These are phyloP conservation scores for Psophocarpus tetragonolobus DNA, from an alignment of 306 rosid genomes.

Conservation along the genomic window DNA sequence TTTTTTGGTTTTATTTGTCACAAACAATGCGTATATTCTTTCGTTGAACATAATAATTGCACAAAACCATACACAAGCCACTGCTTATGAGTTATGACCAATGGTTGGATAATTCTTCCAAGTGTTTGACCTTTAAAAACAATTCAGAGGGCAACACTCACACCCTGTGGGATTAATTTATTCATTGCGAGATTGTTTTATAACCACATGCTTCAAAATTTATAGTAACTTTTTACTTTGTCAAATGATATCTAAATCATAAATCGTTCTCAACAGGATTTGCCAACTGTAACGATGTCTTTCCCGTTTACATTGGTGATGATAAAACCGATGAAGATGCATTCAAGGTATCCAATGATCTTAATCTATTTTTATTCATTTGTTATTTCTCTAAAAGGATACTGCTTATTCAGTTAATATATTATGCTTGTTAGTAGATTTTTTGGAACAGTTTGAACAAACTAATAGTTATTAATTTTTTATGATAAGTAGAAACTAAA, in stretches of 20 bases:
- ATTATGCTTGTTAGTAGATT: neutral
- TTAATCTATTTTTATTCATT: neutral
- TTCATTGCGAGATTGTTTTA: neutral
- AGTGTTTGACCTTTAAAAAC: slow-evolving; percentile 23
- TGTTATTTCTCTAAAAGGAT: neutral
- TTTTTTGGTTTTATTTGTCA: slow-evolving; percentile 12
- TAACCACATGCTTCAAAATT: neutral
- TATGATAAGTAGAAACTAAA: slow-evolving; percentile 55
- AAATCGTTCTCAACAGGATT: slow-evolving; percentile 61
- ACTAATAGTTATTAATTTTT: neutral
- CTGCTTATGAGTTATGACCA: neutral
- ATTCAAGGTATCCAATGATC: slow-evolving; percentile 73
- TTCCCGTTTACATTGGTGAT: slow-evolving; percentile 94
- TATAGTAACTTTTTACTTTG: neutral
- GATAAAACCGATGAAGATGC: slow-evolving; percentile 98
- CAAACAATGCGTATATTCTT: slow-evolving; percentile 12
- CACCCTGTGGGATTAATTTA: slow-evolving; percentile 36
- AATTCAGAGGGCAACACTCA: slow-evolving; percentile 21
- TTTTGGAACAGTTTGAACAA: slow-evolving; percentile 18
- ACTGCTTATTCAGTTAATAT: neutral
- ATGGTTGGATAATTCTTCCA: slow-evolving; percentile 29
- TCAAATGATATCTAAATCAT: slow-evolving; percentile 34
- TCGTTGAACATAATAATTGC: neutral
- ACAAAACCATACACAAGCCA: neutral
- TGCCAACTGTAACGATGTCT: slow-evolving; percentile 75